These are phyloP conservation scores for Symbiodinium pilosum DNA, from an alignment of 73 alveolate species.

Conservation along the genomic window DNA sequence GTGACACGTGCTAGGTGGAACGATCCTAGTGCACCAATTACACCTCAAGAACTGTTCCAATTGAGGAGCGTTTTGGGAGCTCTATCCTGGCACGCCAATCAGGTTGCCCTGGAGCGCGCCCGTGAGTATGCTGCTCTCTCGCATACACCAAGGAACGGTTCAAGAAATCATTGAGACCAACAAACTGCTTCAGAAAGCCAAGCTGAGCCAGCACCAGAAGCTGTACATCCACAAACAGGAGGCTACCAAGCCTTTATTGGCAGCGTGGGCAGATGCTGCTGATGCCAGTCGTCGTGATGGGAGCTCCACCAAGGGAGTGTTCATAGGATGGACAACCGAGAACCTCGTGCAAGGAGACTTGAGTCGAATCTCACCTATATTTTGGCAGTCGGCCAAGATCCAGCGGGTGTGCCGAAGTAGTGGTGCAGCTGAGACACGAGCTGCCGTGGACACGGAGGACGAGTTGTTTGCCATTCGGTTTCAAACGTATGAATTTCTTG, in stretches of 20 bases:
- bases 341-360: background rate
- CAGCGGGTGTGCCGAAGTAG: background rate
- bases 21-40: background rate
- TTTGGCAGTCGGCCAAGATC: conserved; percentile 13
- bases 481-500: background rate
- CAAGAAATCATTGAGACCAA: background rate
- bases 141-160: background rate
- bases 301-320: background rate
- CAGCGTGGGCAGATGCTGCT: conserved; percentile 33
- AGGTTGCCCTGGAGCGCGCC: background rate
- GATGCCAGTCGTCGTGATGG: background rate
- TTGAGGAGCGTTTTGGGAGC: background rate
- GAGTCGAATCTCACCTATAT: background rate
- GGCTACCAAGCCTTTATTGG: background rate
- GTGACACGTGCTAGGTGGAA: background rate
- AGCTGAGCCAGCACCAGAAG: background rate
- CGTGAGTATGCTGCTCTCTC: background rate
- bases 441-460: conserved; percentile 20
- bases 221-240: background rate
- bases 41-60: background rate
- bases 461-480: conserved; percentile 20
- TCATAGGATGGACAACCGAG: background rate
- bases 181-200: conserved; percentile 2
- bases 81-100: background rate
- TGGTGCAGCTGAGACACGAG: conserved; percentile 2